Evolutionary conservation across 2,329 filamentous ascomycete species (phyloP), one percentile per base, ranked within the genome.

Genomic region (Tolypocladium inflatum): DNA sequence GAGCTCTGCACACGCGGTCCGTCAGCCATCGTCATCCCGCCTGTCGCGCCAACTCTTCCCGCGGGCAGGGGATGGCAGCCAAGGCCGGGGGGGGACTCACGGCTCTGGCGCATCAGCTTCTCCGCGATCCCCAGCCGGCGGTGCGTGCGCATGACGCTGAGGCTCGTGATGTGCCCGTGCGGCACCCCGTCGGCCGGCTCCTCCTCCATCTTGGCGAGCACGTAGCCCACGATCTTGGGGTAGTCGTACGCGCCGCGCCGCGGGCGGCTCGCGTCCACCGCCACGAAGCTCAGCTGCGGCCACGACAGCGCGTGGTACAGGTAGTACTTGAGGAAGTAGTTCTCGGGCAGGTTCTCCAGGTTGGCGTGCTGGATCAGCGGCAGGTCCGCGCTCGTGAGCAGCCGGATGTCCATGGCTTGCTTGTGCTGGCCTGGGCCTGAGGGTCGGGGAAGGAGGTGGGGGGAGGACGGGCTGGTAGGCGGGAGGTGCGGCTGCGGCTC

Each of bases 291-390:
- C 64, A 99, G 85, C 77, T 97, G 93, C 52, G 94, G 94, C 94
- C 94, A 99, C 67, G 91, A 96, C 65, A 97, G 86, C 19, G 93
- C 92, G 76, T 99, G 94, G 83, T 99, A 99, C 70, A 99, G 86
- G 80, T 99, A 99, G 82, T 99, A 99, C 83, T 99, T 99, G 77
- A 96, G 90, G 74, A 97, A 97, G 84, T 99, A 99, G 81, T 99
- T 99, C 76, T 99, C 94, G 64, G 94, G 94, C 57, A 99, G 83
- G 79, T 99, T 99, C 73, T 95, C 96, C 72, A 99, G 92, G 80
- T 99, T 97, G 71, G 93, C 93, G 75, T 95, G 91, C 78, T 99
- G 94, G 71, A 99, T 91, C 71, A 94, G 87, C 64, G 90, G 90
- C 64, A 95, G 89, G 76, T 95, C 90, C 63, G 85, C 88, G 63